Percentiles rank a stretch among this genome's conserved stretches.
phyloP scores from a whole-genome alignment of 352 stramenopile genomes.

The Albugo laibachii region DNA sequence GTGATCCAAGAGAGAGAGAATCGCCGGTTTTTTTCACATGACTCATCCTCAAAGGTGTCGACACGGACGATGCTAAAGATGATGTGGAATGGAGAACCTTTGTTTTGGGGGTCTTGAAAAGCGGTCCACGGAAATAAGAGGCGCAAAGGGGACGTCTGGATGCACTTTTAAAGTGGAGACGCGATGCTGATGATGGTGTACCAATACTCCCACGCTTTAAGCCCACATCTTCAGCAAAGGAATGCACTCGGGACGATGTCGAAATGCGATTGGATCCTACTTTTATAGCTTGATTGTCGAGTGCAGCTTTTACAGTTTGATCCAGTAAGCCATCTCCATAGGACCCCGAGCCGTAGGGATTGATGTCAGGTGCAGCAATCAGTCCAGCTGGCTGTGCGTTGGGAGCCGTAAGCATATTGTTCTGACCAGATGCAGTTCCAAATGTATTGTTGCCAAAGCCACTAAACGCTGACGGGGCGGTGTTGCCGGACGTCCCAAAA shows the following conservation, averaged over 20 bases:
- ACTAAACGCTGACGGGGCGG: neutral
- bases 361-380: constrained; percentile 27
- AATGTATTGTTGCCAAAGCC: neutral
- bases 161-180: too few relatives aligned
- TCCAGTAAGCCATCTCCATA: constrained; percentile 34
- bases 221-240: constrained; percentile 49
- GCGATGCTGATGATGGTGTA: too few relatives aligned
- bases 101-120: too few relatives aligned
- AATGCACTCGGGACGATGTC: constrained; percentile 25
- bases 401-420: neutral
- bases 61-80: too few relatives aligned
- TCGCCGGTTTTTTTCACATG: too few relatives aligned
- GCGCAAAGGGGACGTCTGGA: too few relatives aligned
- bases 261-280: constrained; percentile 13
- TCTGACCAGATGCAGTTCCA: neutral
- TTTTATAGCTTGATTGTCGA: constrained; percentile 39
- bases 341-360: constrained; percentile 33
- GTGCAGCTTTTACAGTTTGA: constrained; percentile 28
- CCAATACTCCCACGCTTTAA: constrained; percentile 4
- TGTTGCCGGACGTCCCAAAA: neutral
- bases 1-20: too few relatives aligned
- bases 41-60: too few relatives aligned
- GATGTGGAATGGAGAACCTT: too few relatives aligned
- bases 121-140: too few relatives aligned
- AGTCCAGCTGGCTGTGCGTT: constrained; percentile 21